A percentile compares a stretch with the other conserved stretches of the same genome.
Evolutionary conservation across 2,329 filamentous ascomycete species (phyloP).

Genomic region (Apiospora phragmitis): DNA sequence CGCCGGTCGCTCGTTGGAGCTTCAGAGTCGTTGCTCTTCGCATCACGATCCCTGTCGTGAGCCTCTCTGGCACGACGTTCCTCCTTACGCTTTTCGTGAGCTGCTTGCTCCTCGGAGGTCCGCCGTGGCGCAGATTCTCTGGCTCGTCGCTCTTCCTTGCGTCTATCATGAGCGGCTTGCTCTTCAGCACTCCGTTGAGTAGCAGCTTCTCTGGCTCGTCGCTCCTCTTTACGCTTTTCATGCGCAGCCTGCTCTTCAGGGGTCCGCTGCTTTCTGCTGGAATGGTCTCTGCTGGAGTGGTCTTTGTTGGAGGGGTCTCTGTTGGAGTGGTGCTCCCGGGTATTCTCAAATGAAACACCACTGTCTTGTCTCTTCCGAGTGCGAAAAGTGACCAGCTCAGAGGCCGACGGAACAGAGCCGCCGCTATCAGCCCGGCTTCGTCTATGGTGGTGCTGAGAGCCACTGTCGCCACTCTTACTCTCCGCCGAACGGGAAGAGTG

Average conservation of each 20-base stretch:
- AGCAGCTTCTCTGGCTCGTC: not conserved
- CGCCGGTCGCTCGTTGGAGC: conserved; percentile 10
- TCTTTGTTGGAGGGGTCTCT: not conserved
- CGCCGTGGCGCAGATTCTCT: not conserved
- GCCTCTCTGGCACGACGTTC: conserved; percentile 8
- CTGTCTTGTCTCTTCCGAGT: conserved; percentile 13
- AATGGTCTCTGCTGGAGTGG: not conserved
- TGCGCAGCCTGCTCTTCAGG: not conserved
- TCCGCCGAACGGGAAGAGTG: conserved; percentile 7
- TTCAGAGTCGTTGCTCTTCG: conserved; percentile 14
- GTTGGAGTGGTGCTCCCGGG: not conserved
- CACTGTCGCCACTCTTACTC: conserved; percentile 2
- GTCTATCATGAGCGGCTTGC: conserved; percentile 13
- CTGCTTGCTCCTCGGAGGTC: not conserved
- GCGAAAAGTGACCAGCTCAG: conserved; percentile 7
- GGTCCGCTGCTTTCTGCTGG: not conserved
- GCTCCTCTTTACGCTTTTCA: conserved; percentile 1
- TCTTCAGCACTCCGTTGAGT: not conserved
- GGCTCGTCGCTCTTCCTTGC: conserved; percentile 10
- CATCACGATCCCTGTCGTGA: conserved; percentile 8
- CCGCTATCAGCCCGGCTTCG: conserved; percentile 13
- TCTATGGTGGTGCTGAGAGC: conserved; percentile 8
- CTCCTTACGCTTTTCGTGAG: not conserved
- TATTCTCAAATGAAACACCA: conserved; percentile 7
- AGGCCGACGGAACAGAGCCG: conserved; percentile 10